A percentile compares a stretch with the other conserved stretches of the same genome.
Conservation (phyloP, 345 rosid genomes). For the Eutrema japonicum region DNA sequence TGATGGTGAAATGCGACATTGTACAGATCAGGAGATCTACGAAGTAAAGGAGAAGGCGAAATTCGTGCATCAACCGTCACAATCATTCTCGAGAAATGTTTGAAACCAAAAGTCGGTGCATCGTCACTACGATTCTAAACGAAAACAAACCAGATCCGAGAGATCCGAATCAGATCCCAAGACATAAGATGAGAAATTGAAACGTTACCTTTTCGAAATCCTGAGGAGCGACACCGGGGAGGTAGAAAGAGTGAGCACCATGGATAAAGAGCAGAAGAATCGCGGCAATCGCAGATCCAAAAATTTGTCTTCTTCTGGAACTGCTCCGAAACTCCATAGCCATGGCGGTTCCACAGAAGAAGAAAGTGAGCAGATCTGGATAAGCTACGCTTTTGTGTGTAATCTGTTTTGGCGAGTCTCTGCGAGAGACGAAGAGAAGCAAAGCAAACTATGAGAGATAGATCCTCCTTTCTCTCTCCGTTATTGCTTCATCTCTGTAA, state of each 20-base stretch:
- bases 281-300: slow-evolving; percentile 37
- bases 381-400: slow-evolving; percentile 1
- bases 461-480: slow-evolving; percentile 37
- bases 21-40: slow-evolving; percentile 16
- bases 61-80: background rate
- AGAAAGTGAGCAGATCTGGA: slow-evolving; percentile 33
- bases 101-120: slow-evolving; percentile 8
- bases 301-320: slow-evolving; percentile 1
- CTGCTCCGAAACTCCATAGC: slow-evolving; percentile 29
- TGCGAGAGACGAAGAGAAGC: slow-evolving; percentile 10
- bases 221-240: slow-evolving; percentile 94
- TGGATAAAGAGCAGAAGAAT: slow-evolving; percentile 56
- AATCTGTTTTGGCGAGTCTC: background rate
- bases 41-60: background rate
- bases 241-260: slow-evolving; percentile 72
- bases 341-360: slow-evolving; percentile 22
- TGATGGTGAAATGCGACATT: slow-evolving; percentile 10
- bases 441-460: background rate
- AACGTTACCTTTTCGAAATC: slow-evolving; percentile 73
- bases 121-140: background rate
- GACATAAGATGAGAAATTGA: background rate
- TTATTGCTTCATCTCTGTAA: slow-evolving; percentile 29
- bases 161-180: slow-evolving; percentile 36
- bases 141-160: slow-evolving; percentile 16
- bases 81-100: background rate